Percentiles rank a stretch among this genome's conserved stretches.
phyloP scores from a whole-genome alignment of 306 rosid genomes.

The Dryas octopetala region DNA sequence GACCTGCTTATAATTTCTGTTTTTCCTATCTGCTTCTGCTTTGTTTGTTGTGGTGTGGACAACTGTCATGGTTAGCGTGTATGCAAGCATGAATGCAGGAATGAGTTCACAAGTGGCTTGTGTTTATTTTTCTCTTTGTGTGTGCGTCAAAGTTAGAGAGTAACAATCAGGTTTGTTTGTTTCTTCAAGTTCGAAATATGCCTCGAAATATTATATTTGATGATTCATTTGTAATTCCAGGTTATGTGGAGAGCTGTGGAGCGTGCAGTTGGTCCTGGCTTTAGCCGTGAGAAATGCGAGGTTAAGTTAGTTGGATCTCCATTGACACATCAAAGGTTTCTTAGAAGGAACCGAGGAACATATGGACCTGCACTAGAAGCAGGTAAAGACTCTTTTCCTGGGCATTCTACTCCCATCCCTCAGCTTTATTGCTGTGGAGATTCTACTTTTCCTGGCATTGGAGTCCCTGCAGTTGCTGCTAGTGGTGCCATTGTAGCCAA shows the following conservation, averaged over 20 bases:
- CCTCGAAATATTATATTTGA: background rate
- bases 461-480: constrained; percentile 97
- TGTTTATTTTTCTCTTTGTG: too few species aligned
- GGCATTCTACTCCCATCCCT: constrained; percentile 72
- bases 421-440: constrained; percentile 88
- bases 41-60: too few species aligned
- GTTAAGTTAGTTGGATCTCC: constrained; percentile 85
- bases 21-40: too few species aligned
- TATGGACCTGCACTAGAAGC: constrained; percentile 84
- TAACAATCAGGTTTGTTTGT: too few species aligned
- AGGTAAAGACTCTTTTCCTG: constrained; percentile 62
- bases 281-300: constrained; percentile 78
- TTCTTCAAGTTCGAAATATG: too few species aligned
- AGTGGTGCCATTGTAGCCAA: constrained; percentile 97
- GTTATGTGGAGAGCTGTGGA: constrained; percentile 91
- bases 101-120: too few species aligned
- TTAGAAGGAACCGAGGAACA: constrained; percentile 60
- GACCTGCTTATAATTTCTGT: too few species aligned
- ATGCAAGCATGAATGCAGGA: too few species aligned
- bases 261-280: constrained; percentile 71
- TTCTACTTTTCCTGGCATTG: constrained; percentile 95
- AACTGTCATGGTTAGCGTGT: too few species aligned
- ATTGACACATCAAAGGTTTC: constrained; percentile 80
- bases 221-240: constrained; percentile 21
- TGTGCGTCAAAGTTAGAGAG: too few species aligned